Percentiles rank a stretch among this genome's conserved stretches.
These are phyloP conservation scores for Allomyces macrogynus DNA, from an alignment of 192 early-diverging fungal genomes.

Conservation along the genomic window DNA sequence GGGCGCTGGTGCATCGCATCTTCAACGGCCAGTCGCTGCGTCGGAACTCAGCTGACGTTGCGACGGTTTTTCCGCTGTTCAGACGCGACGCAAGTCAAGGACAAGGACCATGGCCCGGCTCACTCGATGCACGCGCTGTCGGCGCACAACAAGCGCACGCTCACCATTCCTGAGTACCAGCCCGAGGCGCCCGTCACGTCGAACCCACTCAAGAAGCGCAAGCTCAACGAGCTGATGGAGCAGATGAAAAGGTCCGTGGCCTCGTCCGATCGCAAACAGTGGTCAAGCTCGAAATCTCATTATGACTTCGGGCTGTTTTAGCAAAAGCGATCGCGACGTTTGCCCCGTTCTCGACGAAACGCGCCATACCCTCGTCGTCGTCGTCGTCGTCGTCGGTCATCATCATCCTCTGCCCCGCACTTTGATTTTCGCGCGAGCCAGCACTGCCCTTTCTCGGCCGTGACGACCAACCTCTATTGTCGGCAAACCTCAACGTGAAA, in stretches of 20 bases:
- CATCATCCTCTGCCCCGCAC: slow-evolving; percentile 9
- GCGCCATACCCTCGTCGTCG: neutral
- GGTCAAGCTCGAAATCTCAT: too few species aligned
- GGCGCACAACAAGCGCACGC: slow-evolving; percentile 4
- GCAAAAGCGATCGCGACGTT: slow-evolving; percentile 4
- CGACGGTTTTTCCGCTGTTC: slow-evolving; percentile 12
- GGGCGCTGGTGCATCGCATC: slow-evolving; percentile 19
- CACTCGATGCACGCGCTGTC: slow-evolving; percentile 1
- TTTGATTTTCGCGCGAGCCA: slow-evolving; percentile 13
- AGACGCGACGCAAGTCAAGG: slow-evolving; percentile 17
- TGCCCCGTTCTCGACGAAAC: slow-evolving; percentile 8
- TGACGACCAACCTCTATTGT: slow-evolving; percentile 72
- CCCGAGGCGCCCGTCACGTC: slow-evolving; percentile 12
- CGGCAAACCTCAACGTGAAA: slow-evolving; percentile 50
- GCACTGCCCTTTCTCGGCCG: slow-evolving; percentile 36
- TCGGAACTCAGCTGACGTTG: neutral
- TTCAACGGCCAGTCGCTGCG: neutral
- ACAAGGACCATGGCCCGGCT: slow-evolving; percentile 11
- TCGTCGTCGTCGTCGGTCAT: neutral
- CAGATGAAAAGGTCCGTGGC: slow-evolving; percentile 45
- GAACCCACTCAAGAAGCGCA: slow-evolving; percentile 44
- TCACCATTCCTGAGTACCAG: slow-evolving; percentile 11
- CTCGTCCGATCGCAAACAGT: too few species aligned
- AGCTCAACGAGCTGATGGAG: slow-evolving; percentile 64
- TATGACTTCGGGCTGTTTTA: too few species aligned